Evolutionary conservation across 768 basidiomycete species (phyloP), one percentile per base, ranked within the genome.

Genomic region (Exsudoporus frostii): DNA sequence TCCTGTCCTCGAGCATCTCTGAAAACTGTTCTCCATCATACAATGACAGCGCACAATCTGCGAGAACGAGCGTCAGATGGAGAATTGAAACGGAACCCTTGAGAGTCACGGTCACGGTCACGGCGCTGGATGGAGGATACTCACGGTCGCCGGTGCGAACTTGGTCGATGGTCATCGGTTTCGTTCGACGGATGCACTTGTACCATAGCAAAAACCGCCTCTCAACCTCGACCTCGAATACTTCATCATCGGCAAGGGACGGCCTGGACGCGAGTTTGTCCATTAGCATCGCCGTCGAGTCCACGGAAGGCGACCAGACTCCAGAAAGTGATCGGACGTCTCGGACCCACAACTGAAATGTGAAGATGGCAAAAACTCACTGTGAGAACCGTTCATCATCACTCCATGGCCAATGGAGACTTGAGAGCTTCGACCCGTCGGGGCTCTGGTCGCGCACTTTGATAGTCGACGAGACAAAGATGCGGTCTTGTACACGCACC

Each of bases 101-200:
- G 15, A 38, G 22, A 22, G 3, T n/a, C 39, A 20, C 36, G 10
- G n/a, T 7, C 27, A 20, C 36, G 10, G n/a, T 7, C 27, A 2
- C 7, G 13, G 25, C n/a, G 20, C 2, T 4, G 34, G 17, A 19
- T 9, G 10, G 33, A 32, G 5, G 11, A 30, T 24, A 50, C 63
- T 47, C 51, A 64, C 63, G 36, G 20, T 57, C 10, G 19, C 53
- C 64, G 7, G 61, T 63, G 11, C 63, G 63, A 4, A 64, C 37
- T 60, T 66, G 64, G 32, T 64, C 64, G 20, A 66, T 42, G 15
- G 55, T 48, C 37, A 44, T 45, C 17, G 43, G 57, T 10, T 52
- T 52, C 43, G 64, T 67, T 40, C 65, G 64, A 49, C 65, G 62
- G 36, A 65, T 62, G 24, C 64, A 67, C 50, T 46, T 59, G 57